These are phyloP conservation scores for Globisporangium alternatum DNA, from an alignment of 352 stramenopile species.

Conservation along the genomic window DNA sequence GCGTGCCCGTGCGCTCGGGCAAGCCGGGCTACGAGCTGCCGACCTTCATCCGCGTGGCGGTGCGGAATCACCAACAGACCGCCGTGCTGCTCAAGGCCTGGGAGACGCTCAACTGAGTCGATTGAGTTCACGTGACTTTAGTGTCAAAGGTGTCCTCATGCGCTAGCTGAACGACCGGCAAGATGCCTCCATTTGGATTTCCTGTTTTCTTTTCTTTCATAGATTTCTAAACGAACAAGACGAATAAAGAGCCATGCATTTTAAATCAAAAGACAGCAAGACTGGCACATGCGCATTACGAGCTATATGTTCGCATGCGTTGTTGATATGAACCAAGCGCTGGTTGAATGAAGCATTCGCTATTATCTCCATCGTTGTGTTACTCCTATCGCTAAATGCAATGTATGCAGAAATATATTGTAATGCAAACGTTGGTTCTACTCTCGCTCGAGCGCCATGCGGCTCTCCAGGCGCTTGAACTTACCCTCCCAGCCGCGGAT, in stretches of 20 bases:
- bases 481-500: slow-evolving; percentile 82
- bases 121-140: neutral
- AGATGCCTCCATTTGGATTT: neutral
- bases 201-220: neutral
- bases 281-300: neutral
- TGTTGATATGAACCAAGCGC: neutral
- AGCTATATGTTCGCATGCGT: neutral
- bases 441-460: slow-evolving; percentile 57
- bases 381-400: neutral
- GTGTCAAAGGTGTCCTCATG: neutral
- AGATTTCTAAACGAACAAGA: slow-evolving; percentile 1
- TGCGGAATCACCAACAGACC: slow-evolving; percentile 71
- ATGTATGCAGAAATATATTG: neutral
- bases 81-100: slow-evolving; percentile 73
- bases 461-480: slow-evolving; percentile 74
- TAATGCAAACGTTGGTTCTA: slow-evolving; percentile 10
- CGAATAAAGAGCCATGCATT: neutral
- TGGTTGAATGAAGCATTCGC: no score
- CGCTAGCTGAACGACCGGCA: neutral
- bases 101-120: slow-evolving; percentile 47
- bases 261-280: no score
- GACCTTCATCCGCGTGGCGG: slow-evolving; percentile 81
- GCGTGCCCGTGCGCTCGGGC: slow-evolving; percentile 82
- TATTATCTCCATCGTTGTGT: neutral
- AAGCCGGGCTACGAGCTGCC: slow-evolving; percentile 88